phyloP scores from a whole-genome alignment of 768 basidiomycete species.

The Lentinula guzmanii region DNA sequence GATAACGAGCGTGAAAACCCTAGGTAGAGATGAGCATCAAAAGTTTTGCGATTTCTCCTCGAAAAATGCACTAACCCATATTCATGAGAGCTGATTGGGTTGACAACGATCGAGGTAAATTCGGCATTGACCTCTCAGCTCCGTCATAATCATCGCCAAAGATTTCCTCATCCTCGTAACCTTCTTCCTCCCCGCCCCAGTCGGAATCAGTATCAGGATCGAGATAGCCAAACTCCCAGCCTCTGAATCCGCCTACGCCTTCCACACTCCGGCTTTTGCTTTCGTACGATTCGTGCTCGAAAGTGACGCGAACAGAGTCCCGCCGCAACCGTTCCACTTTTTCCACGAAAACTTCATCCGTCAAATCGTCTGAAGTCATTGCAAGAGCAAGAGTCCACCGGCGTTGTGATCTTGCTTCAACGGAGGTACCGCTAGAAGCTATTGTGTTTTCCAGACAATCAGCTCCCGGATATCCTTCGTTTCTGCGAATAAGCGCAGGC shows the following conservation, averaged over 20 bases:
- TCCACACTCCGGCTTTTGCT: constrained; percentile 14
- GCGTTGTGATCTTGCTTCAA: constrained; percentile 7
- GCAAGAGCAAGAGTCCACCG: constrained; percentile 42
- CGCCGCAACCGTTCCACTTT: constrained; percentile 38
- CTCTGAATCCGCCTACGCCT: constrained; percentile 15
- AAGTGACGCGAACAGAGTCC: not conserved
- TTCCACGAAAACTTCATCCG: constrained; percentile 44
- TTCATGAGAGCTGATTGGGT: not conserved
- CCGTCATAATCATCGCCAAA: not conserved
- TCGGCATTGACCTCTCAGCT: not conserved
- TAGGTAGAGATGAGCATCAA: not conserved
- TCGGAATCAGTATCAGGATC: constrained; percentile 7
- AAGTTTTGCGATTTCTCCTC: not conserved
- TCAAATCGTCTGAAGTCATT: constrained; percentile 42
- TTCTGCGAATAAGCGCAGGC: not conserved
- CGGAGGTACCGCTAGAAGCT: not conserved
- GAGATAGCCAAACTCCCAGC: not conserved
- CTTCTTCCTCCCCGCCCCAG: not conserved
- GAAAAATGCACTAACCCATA: not conserved
- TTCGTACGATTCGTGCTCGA: not conserved
- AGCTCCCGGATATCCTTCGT: not conserved
- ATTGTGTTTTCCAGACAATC: not conserved
- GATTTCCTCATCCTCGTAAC: not conserved
- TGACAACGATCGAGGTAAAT: not conserved
- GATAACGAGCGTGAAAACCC: not conserved